These are phyloP conservation scores for Lactarius evosmus DNA, from an alignment of 768 basidiomycete species.

Conservation along the genomic window DNA sequence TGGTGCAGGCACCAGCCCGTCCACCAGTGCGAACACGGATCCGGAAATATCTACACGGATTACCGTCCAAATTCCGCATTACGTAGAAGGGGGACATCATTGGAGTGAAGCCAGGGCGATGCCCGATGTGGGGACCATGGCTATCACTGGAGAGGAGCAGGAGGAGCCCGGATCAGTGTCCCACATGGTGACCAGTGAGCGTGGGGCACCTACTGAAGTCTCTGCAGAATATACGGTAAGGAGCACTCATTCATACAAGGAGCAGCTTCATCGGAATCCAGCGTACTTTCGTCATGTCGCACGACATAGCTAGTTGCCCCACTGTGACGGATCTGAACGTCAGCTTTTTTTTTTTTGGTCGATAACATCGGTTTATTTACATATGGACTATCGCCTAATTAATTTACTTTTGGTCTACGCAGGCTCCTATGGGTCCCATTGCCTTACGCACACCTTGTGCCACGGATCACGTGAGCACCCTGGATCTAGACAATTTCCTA, in stretches of 20 bases:
- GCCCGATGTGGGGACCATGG: background rate
- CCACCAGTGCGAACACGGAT: background rate
- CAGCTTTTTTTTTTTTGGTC: no score
- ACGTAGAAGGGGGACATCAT: background rate
- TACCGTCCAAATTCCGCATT: background rate
- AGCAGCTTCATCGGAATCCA: conserved; percentile 15
- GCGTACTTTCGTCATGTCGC: conserved; percentile 15
- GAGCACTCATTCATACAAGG: conserved; percentile 11
- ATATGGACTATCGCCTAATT: no score
- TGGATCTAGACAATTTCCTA: no score
- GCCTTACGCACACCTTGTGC: no score
- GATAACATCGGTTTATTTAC: no score
- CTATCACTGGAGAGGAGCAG: background rate
- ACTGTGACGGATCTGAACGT: no score
- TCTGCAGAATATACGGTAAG: conserved; percentile 17
- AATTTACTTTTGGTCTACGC: no score
- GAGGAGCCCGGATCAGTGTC: conserved; percentile 8
- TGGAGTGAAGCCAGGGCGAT: background rate
- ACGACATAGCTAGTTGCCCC: no score
- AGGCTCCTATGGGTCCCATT: no score
- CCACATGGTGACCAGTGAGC: conserved; percentile 1
- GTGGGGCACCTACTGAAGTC: conserved; percentile 13
- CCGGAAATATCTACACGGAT: background rate
- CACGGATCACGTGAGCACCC: no score
- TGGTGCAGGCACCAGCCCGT: no score